A percentile compares a stretch with the other conserved stretches of the same genome.
These are phyloP conservation scores for Eucalyptus sp. DNA, from an alignment of 345 rosid genomes.

Conservation along the genomic window DNA sequence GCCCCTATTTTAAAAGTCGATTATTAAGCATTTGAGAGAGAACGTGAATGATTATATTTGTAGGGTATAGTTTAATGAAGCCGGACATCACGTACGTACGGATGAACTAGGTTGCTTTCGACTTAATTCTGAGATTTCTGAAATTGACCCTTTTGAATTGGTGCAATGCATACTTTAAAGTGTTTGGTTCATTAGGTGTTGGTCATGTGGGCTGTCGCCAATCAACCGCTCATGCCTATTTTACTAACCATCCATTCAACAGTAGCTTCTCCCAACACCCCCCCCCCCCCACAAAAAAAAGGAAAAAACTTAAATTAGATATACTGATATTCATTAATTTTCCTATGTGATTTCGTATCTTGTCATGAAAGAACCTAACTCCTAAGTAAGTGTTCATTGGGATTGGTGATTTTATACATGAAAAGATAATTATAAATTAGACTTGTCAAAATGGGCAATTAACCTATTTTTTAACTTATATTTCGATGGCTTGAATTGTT, in stretches of 20 bases:
- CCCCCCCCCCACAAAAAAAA: no score
- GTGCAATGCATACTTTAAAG: background rate
- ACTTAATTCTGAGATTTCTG: background rate
- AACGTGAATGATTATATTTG: background rate
- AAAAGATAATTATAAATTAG: background rate
- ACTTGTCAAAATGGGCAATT: background rate
- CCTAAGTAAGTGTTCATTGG: background rate
- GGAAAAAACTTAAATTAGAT: background rate
- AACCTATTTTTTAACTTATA: background rate
- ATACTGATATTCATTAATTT: background rate
- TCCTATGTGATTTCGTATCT: background rate
- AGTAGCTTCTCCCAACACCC: background rate
- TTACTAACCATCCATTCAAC: background rate
- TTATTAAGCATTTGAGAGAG: background rate
- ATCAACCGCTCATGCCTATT: background rate
- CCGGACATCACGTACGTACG: background rate
- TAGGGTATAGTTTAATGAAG: background rate
- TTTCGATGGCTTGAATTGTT: fast-evolving
- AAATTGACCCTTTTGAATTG: background rate
- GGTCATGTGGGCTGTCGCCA: background rate
- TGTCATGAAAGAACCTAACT: background rate
- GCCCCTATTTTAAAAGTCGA: no score
- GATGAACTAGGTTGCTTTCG: background rate
- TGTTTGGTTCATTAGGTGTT: background rate
- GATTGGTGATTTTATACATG: background rate